Conservation (phyloP, 2,329 filamentous ascomycete species). For the Alternaria conjuncta region DNA sequence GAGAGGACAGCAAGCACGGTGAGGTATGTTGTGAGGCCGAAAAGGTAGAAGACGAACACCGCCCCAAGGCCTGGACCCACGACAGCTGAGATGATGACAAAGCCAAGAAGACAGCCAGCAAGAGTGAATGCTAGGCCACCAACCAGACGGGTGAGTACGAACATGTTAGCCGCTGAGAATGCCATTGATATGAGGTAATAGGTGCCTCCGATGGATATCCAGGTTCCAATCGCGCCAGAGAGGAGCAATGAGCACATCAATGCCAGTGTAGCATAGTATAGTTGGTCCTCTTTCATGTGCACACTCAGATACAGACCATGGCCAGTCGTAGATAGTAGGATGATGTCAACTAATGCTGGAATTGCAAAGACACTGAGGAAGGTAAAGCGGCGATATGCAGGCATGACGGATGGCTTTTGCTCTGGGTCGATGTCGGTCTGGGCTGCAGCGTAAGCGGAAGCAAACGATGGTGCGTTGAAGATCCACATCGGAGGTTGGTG, state of each 20-base stretch:
- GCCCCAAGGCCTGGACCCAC: slow-evolving; percentile 56
- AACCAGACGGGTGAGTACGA: slow-evolving; percentile 60
- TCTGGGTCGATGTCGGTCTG: slow-evolving; percentile 61
- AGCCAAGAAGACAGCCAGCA: slow-evolving; percentile 59
- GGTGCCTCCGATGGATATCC: slow-evolving; percentile 67
- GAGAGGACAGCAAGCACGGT: slow-evolving; percentile 60
- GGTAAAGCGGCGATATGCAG: slow-evolving; percentile 59
- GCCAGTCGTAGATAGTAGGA: slow-evolving; percentile 64
- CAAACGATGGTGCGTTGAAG: slow-evolving; percentile 57
- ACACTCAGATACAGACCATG: slow-evolving; percentile 67
- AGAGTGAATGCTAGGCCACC: slow-evolving; percentile 60
- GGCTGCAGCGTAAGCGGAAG: slow-evolving; percentile 59
- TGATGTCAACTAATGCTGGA: slow-evolving; percentile 65
- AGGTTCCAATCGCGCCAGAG: slow-evolving; percentile 67
- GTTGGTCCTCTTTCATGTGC: slow-evolving; percentile 59
- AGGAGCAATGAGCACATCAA: slow-evolving; percentile 65
- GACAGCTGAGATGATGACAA: slow-evolving; percentile 58
- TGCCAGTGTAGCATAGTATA: slow-evolving; percentile 63
- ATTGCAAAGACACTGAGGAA: slow-evolving; percentile 68
- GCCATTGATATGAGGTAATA: slow-evolving; percentile 67
- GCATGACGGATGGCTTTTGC: slow-evolving; percentile 52
- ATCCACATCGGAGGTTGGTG: slow-evolving; percentile 59
- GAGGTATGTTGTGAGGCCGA: slow-evolving; percentile 65
- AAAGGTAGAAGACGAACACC: slow-evolving; percentile 66
- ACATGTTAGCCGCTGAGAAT: slow-evolving; percentile 63